phyloP scores from a whole-genome alignment of 1,284 basidiomycete species.

The Erythrobasidium hasegawianum region DNA sequence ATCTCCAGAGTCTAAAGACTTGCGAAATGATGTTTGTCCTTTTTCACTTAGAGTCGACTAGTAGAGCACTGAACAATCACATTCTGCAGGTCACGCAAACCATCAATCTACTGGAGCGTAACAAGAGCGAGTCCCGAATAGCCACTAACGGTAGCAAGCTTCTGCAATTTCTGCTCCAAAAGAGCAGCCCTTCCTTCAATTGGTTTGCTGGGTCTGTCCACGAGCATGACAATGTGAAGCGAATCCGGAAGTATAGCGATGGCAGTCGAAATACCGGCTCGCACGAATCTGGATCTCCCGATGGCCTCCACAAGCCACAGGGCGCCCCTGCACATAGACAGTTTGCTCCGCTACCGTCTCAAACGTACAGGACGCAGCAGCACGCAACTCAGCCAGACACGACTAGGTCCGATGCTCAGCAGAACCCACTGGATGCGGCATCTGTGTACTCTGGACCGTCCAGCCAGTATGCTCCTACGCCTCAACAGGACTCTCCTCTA shows the following conservation, averaged over 20 bases:
- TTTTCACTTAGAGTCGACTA: background rate
- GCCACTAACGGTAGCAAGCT: constrained; percentile 1
- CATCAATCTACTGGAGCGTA: background rate
- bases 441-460: too few species aligned
- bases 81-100: background rate
- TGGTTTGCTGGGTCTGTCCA: too few species aligned
- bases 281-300: too few species aligned
- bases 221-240: too few species aligned
- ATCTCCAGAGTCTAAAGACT: background rate
- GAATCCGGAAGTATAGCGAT: too few species aligned
- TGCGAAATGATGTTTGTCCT: constrained; percentile 1
- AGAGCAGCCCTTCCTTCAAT: background rate
- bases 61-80: background rate
- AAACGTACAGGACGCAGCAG: background rate
- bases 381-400: background rate
- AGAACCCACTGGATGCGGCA: too few species aligned
- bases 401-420: background rate
- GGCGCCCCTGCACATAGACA: background rate
- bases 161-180: background rate
- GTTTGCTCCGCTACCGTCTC: background rate
- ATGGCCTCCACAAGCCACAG: too few species aligned
- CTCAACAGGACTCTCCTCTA: background rate
- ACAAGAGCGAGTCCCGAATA: background rate
- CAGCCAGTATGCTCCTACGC: background rate
- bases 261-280: too few species aligned